phyloP scores from a whole-genome alignment of 352 stramenopile species.

The Pythium brachiatum region DNA sequence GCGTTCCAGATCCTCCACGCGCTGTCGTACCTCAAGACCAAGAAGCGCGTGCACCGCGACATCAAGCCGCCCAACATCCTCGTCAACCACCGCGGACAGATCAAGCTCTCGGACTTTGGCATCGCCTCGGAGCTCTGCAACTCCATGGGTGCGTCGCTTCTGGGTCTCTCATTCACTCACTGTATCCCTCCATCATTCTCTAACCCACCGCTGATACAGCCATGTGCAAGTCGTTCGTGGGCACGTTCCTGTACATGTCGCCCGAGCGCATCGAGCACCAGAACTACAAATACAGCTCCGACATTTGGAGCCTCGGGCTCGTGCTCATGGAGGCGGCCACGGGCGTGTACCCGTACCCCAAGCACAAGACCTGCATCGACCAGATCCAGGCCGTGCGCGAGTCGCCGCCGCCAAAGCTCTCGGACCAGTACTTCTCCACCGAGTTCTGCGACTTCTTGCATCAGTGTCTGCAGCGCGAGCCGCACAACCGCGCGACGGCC shows the following conservation, averaged over 20 bases:
- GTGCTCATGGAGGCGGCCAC: slow-evolving; percentile 90
- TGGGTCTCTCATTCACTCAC: neutral
- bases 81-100: slow-evolving; percentile 85
- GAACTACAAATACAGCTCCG: slow-evolving; percentile 88
- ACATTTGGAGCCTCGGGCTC: slow-evolving; percentile 93
- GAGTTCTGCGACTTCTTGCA: slow-evolving; percentile 75
- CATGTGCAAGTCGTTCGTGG: slow-evolving; percentile 93
- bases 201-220: slow-evolving; percentile 32
- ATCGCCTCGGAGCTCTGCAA: slow-evolving; percentile 87
- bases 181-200: neutral
- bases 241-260: slow-evolving; percentile 93
- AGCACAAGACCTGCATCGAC: slow-evolving; percentile 80
- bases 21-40: slow-evolving; percentile 92
- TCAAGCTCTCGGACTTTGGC: slow-evolving; percentile 98
- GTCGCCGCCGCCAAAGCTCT: slow-evolving; percentile 62
- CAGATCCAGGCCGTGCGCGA: slow-evolving; percentile 82
- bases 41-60: slow-evolving; percentile 93
- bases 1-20: slow-evolving; percentile 94
- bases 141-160: slow-evolving; percentile 62
- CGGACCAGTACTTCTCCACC: slow-evolving; percentile 58
- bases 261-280: slow-evolving; percentile 89
- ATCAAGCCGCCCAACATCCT: slow-evolving; percentile 98
- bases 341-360: slow-evolving; percentile 87
- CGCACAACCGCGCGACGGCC: slow-evolving; percentile 54
- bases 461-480: slow-evolving; percentile 64